These are phyloP conservation scores for Vitis rotundifolia DNA, from an alignment of 164 flowering plant genomes.

Conservation along the genomic window DNA sequence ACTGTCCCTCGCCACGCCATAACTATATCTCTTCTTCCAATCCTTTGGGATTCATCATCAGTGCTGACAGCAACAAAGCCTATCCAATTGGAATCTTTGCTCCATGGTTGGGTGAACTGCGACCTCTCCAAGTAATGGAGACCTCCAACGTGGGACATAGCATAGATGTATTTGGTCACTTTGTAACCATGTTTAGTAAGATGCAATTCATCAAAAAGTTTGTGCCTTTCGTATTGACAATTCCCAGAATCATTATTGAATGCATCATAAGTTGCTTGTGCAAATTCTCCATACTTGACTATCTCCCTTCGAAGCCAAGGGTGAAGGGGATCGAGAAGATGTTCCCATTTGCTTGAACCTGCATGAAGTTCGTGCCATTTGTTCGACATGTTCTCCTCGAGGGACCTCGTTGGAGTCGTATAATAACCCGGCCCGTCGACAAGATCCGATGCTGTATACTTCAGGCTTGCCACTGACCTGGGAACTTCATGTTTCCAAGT, in stretches of 20 bases:
- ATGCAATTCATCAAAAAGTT: slow-evolving; percentile 40
- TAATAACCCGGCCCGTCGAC: too few relatives aligned
- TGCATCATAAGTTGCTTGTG: slow-evolving; percentile 51
- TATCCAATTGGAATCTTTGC: slow-evolving; percentile 75
- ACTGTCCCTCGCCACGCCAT: slow-evolving; percentile 78
- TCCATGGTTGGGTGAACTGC: slow-evolving; percentile 41
- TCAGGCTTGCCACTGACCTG: too few relatives aligned
- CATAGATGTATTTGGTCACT: slow-evolving; percentile 59
- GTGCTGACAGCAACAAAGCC: slow-evolving; percentile 68
- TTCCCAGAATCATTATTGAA: slow-evolving; percentile 56
- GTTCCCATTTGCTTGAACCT: slow-evolving; percentile 34
- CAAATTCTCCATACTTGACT: slow-evolving; percentile 45
- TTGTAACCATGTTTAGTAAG: slow-evolving; percentile 44
- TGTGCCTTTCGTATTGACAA: slow-evolving; percentile 39
- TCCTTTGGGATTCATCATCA: slow-evolving; percentile 40
- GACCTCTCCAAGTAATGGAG: slow-evolving; percentile 54
- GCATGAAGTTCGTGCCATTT: slow-evolving; percentile 53
- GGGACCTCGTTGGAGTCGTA: slow-evolving; percentile 38
- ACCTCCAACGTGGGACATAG: slow-evolving; percentile 55
- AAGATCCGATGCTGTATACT: too few relatives aligned
- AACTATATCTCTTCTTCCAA: slow-evolving; percentile 70
- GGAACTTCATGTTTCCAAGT: too few relatives aligned
- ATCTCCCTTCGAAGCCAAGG: slow-evolving; percentile 58
- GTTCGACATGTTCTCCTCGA: slow-evolving; percentile 43
- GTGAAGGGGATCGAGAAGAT: slow-evolving; percentile 54